Evolutionary conservation across 2,329 filamentous ascomycete species (phyloP).

Genomic region (Penicillium sclerotiorum): DNA sequence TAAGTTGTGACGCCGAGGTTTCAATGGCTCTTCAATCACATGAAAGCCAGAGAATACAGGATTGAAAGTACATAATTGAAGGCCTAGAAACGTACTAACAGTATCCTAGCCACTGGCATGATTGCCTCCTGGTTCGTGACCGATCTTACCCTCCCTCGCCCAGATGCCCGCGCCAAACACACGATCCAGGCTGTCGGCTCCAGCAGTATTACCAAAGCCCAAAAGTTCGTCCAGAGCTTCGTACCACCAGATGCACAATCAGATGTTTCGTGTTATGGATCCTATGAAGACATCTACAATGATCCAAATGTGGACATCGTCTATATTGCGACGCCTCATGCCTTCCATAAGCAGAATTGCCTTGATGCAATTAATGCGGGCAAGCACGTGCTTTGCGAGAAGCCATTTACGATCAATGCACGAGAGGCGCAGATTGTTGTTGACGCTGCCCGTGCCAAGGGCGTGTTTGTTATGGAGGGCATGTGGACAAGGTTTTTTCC

Average conservation of each 20-base stretch:
- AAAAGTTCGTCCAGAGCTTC: conserved; percentile 26
- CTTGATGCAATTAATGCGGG: conserved; percentile 32
- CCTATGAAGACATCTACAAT: conserved; percentile 12
- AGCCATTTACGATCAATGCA: conserved; percentile 32
- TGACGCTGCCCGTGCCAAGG: conserved; percentile 33
- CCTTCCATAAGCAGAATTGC: conserved; percentile 49
- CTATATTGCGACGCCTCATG: conserved; percentile 53
- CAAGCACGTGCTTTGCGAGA: conserved; percentile 36
- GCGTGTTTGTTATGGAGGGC: conserved; percentile 56
- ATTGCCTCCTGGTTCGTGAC: conserved; percentile 52
- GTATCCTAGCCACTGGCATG: conserved; percentile 45
- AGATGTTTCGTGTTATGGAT: conserved; percentile 1
- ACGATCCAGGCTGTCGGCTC: conserved; percentile 49
- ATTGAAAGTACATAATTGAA: neutral
- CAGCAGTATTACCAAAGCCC: conserved; percentile 43
- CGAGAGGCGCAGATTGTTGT: conserved; percentile 50
- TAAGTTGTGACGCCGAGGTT: no score
- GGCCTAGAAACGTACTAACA: no score
- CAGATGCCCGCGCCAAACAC: conserved; percentile 43
- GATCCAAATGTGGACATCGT: conserved; percentile 49
- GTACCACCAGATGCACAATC: neutral
- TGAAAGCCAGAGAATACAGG: neutral
- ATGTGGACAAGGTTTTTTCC: conserved; percentile 19
- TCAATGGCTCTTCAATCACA: neutral
- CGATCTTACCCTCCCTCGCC: conserved; percentile 44